These are phyloP conservation scores for Poa annua DNA, from an alignment of 176 grass and related monocot species.

Conservation along the genomic window DNA sequence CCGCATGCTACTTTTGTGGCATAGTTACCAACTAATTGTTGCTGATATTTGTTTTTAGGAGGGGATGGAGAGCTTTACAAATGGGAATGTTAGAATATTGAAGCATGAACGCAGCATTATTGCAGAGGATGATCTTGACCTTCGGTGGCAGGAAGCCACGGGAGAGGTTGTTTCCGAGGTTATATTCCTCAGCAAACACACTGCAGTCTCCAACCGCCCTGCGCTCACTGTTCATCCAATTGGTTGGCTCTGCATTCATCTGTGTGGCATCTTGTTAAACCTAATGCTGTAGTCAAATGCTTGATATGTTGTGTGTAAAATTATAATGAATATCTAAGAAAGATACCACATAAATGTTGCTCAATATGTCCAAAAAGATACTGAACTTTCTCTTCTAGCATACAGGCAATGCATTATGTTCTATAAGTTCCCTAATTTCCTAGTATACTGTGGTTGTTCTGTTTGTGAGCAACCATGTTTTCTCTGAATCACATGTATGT, in stretches of 20 bases:
- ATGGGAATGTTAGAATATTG: slow-evolving; percentile 60
- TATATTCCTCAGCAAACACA: slow-evolving; percentile 83
- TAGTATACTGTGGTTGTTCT: neutral
- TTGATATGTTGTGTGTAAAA: neutral
- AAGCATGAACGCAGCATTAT: slow-evolving; percentile 70
- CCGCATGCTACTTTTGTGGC: neutral
- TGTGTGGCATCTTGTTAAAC: neutral
- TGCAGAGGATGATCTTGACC: slow-evolving; percentile 72
- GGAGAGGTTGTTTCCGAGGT: slow-evolving; percentile 65
- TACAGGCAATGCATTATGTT: neutral
- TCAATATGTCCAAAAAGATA: slow-evolving; percentile 1
- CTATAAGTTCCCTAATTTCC: neutral
- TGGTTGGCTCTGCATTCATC: slow-evolving; percentile 42
- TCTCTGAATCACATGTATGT: neutral
- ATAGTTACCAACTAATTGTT: slow-evolving; percentile 2
- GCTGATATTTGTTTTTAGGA: slow-evolving; percentile 44
- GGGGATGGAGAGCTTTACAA: slow-evolving; percentile 72
- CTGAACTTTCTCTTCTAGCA: slow-evolving; percentile 5
- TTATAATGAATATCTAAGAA: neutral
- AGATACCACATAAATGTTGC: neutral
- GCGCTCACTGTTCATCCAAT: slow-evolving; percentile 96
- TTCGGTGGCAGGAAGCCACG: slow-evolving; percentile 63
- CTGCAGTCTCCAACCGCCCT: slow-evolving; percentile 74
- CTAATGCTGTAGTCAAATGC: slow-evolving; percentile 15
- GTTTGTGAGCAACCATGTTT: slow-evolving; percentile 21